Evolutionary conservation across 306 rosid genomes (phyloP), one percentile per base, ranked within the genome.

Genomic region (Lupinus albus): DNA sequence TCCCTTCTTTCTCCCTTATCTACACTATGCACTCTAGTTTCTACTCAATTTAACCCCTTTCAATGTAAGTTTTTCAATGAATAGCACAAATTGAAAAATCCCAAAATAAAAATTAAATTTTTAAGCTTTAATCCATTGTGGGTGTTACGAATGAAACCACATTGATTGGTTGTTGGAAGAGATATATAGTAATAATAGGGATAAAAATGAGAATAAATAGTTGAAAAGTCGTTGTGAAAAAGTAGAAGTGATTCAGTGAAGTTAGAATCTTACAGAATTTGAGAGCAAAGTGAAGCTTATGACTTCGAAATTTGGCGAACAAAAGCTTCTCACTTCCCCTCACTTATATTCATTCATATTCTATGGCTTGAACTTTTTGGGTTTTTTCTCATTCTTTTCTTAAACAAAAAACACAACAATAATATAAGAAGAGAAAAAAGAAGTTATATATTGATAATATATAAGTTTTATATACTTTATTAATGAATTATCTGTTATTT

Each of bases 61-160:
- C 28, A 18, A 55, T 28, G 41, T 30, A n/a, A 52, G 1, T 44
- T 61, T 33, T n/a, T 4, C 2, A 52, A 61, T 7, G 7, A 36
- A 76, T 14, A 33, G 33, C 51, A 16, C 13, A 67, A 11, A 68
- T 13, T 4, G 4, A 41, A 30, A 68, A 39, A 60, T 35, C 32
- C 42, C 21, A 0, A 51, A 15, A 13, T 33, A 68, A 60, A 28
- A 7, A 5, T 25, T 1, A 1, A 8, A 35, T 5, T 1, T 44
- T 2, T 35, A 75, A 55, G 5, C n/a, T 33, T 75, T 12, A 33
- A 32, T 25, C 38, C 38, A 5, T 54, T 28, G 10, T 11, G 38
- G 16, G 39, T 25, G 5, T 7, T 21, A 53, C 8, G 28, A 49
- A 41, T 8, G 55, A 21, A 68, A 60, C 15, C 9, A 32, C 15